Evolutionary conservation across 2,329 filamentous ascomycete genomes (phyloP).

Genomic region (Westerdykella sp.): DNA sequence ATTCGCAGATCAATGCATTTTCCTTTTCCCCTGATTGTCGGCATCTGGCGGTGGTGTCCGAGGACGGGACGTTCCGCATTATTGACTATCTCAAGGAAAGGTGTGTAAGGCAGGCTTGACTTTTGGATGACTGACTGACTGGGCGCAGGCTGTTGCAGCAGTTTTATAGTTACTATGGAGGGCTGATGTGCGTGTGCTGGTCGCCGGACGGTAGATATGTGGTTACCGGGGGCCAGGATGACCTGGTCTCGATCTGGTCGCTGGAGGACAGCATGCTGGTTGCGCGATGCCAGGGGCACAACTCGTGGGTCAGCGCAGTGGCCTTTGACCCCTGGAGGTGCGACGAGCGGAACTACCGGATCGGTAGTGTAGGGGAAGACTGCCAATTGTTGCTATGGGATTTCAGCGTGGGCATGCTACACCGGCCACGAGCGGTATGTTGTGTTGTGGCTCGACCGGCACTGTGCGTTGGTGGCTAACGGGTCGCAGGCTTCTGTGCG

Average conservation of each 20-base stretch:
- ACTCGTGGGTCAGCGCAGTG: constrained; percentile 90
- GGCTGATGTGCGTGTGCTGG: constrained; percentile 90
- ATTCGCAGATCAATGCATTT: constrained; percentile 84
- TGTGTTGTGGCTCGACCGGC: constrained; percentile 35
- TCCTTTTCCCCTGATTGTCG: constrained; percentile 85
- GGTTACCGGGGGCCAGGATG: constrained; percentile 90
- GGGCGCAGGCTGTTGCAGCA: constrained; percentile 67
- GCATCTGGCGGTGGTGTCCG: constrained; percentile 82
- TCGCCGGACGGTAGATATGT: constrained; percentile 96
- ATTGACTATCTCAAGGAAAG: constrained; percentile 89
- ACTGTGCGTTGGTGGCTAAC: constrained; percentile 4
- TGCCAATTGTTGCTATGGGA: constrained; percentile 90
- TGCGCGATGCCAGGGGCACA: constrained; percentile 88
- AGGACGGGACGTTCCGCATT: constrained; percentile 82
- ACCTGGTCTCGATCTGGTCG: constrained; percentile 93
- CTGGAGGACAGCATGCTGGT: constrained; percentile 76
- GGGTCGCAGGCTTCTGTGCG: constrained; percentile 46
- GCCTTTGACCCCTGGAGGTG: constrained; percentile 97
- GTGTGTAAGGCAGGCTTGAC: constrained; percentile 44
- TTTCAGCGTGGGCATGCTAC: constrained; percentile 94
- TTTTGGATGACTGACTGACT: not conserved
- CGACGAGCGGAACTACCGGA: constrained; percentile 89
- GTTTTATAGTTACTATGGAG: constrained; percentile 89
- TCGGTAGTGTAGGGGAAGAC: constrained; percentile 94
- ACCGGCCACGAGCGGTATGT: constrained; percentile 77